Conservation (phyloP, 2,329 filamentous ascomycete genomes). For the Fusarium equiseti region DNA sequence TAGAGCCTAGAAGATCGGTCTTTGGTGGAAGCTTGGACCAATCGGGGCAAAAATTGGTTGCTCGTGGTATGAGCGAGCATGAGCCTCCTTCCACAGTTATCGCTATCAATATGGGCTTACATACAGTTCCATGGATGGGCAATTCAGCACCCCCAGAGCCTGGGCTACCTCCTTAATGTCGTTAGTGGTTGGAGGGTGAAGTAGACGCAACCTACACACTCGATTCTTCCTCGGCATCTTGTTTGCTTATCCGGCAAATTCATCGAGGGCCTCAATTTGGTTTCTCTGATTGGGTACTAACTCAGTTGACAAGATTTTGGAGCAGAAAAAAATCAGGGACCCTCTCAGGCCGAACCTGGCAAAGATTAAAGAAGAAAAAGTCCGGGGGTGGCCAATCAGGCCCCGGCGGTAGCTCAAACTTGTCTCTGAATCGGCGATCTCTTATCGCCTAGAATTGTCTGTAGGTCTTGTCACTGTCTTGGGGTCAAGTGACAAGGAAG, state of each 20-base stretch:
- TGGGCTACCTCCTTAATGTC: slow-evolving; percentile 12
- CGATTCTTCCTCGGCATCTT: background rate
- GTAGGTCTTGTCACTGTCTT: slow-evolving; percentile 25
- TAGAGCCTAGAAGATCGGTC: slow-evolving; percentile 21
- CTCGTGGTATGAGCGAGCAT: slow-evolving; percentile 38
- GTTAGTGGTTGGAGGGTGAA: slow-evolving; percentile 7
- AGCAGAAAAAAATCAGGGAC: slow-evolving; percentile 19
- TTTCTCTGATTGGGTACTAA: background rate
- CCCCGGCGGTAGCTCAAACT: slow-evolving; percentile 18
- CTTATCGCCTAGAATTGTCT: slow-evolving; percentile 40
- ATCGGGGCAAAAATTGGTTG: slow-evolving; percentile 44
- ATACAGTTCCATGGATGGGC: background rate
- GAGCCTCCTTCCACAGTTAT: slow-evolving; percentile 27
- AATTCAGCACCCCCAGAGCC: background rate
- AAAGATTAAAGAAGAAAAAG: slow-evolving; percentile 29
- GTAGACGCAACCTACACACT: slow-evolving; percentile 1
- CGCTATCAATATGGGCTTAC: slow-evolving; percentile 18
- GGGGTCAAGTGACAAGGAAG: slow-evolving; percentile 39
- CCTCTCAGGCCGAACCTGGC: slow-evolving; percentile 19
- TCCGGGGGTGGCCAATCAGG: slow-evolving; percentile 51
- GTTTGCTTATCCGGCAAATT: slow-evolving; percentile 13
- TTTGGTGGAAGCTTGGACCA: slow-evolving; percentile 33
- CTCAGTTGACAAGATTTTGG: slow-evolving; percentile 22
- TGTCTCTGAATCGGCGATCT: slow-evolving; percentile 44
- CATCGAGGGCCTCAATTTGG: slow-evolving; percentile 30